Evolutionary conservation across 2,329 filamentous ascomycete species (phyloP).

Genomic region (Fusarium tuaranense): DNA sequence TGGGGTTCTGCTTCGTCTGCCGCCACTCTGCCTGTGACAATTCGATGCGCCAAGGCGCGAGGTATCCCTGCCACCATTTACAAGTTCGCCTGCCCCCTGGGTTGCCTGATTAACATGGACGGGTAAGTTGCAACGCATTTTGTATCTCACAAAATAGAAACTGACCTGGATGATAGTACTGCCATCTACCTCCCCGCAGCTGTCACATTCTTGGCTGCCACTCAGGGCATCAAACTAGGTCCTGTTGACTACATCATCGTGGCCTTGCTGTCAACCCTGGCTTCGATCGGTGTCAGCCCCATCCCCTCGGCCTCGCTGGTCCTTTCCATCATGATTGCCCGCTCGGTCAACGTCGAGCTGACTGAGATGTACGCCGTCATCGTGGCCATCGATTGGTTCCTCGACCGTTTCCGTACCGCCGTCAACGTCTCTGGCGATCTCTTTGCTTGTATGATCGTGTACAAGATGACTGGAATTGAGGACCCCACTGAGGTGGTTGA

Average conservation of each 20-base stretch:
- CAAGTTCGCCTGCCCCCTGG: slow-evolving; percentile 61
- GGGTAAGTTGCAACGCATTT: slow-evolving; percentile 43
- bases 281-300: slow-evolving; percentile 65
- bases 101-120: slow-evolving; percentile 64
- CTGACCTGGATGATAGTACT: slow-evolving; percentile 49
- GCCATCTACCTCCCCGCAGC: slow-evolving; percentile 67
- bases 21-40: slow-evolving; percentile 63
- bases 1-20: slow-evolving; percentile 67
- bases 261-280: slow-evolving; percentile 60
- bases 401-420: slow-evolving; percentile 66
- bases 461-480: slow-evolving; percentile 42
- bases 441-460: slow-evolving; percentile 47
- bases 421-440: slow-evolving; percentile 64
- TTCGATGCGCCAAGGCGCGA: slow-evolving; percentile 54
- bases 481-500: slow-evolving; percentile 36
- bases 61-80: slow-evolving; percentile 57
- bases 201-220: slow-evolving; percentile 64
- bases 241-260: slow-evolving; percentile 62
- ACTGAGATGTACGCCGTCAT: slow-evolving; percentile 65
- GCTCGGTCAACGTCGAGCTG: slow-evolving; percentile 56
- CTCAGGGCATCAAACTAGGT: slow-evolving; percentile 58
- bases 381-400: slow-evolving; percentile 66
- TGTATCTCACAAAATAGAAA: neutral
- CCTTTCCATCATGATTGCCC: slow-evolving; percentile 63
- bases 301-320: slow-evolving; percentile 65